Evolutionary conservation across 768 basidiomycete genomes (phyloP), one percentile per base, ranked within the genome.

Genomic region (Tulasnella sp.): DNA sequence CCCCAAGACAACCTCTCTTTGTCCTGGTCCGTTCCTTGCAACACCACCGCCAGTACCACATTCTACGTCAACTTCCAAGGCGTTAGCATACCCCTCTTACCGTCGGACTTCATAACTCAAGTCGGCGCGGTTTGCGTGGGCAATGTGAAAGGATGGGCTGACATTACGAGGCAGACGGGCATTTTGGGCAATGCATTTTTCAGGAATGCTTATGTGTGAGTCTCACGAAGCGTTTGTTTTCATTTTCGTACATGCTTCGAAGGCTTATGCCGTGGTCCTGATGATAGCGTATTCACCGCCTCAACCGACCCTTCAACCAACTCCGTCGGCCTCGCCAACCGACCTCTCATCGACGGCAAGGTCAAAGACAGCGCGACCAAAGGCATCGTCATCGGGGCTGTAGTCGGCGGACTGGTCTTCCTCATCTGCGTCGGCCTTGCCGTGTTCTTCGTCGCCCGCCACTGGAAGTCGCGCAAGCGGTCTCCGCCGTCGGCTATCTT

Each of bases 341-440:
- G 75, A 23, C 61, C 61, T 11, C 32, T 67, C 26, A 67, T 67
- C 32, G 61, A 67, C 61, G 51, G 16, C 40, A 5, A 6, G 15
- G 18, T 3, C 23, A 76, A 48, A 9, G 75, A 46, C 46, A 74
- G 23, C 29, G 23, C 73, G 18, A 35, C 35, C 23, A 76, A 76
- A 23, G 6, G 15, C n/a, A 15, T 67, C 15, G 71, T 79, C 20
- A 70, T 74, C 40, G 79, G 79, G 5, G 77, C 29, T 16, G 79
- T 79, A 7, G 40, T 79, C 39, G 79, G 79, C n/a, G 79, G 79
- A 26, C 20, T 79, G n/a, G 70, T 73, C 35, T 57, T 57, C 69
- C 78, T 79, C 18, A 20, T 55, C 39, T n/a, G 79, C 40, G n/a
- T 79, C 44, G 67, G 44, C 26, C 7, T 40, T 10, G 61, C 51